These are phyloP conservation scores for Pharnaceum exiguum DNA, from an alignment of 148 eudicot genomes.

Conservation along the genomic window DNA sequence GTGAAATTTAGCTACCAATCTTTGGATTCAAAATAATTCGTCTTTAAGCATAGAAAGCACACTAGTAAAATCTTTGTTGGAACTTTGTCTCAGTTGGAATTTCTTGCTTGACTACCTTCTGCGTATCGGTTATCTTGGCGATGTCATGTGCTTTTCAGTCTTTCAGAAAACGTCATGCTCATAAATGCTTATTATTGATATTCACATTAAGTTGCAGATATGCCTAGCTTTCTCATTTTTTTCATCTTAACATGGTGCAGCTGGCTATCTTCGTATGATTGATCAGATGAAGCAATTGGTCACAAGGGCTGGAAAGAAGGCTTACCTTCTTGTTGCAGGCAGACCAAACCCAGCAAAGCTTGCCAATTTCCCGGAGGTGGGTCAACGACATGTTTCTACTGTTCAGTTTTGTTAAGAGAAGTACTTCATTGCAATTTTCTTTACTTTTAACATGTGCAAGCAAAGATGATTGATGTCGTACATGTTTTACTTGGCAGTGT, in stretches of 20 bases:
- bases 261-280: conserved; percentile 83
- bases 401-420: conserved; percentile 1
- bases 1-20: no score
- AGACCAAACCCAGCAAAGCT: conserved; percentile 94
- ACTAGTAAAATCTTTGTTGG: no score
- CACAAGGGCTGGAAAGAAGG: conserved; percentile 73
- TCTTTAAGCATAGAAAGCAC: no score
- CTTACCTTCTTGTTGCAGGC: conserved; percentile 76
- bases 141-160: no score
- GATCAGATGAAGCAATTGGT: conserved; percentile 68
- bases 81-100: no score
- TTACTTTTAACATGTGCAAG: no score
- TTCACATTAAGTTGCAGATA: background rate
- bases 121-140: no score
- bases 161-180: no score
- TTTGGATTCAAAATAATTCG: no score
- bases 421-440: background rate
- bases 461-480: no score
- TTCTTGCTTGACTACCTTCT: no score
- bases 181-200: background rate
- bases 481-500: conserved; percentile 51
- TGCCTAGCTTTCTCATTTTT: background rate
- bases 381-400: background rate
- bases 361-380: conserved; percentile 95
- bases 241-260: no score